Conservation (phyloP, 2,329 filamentous ascomycete genomes). For the Scleromitrula shiraiana region DNA sequence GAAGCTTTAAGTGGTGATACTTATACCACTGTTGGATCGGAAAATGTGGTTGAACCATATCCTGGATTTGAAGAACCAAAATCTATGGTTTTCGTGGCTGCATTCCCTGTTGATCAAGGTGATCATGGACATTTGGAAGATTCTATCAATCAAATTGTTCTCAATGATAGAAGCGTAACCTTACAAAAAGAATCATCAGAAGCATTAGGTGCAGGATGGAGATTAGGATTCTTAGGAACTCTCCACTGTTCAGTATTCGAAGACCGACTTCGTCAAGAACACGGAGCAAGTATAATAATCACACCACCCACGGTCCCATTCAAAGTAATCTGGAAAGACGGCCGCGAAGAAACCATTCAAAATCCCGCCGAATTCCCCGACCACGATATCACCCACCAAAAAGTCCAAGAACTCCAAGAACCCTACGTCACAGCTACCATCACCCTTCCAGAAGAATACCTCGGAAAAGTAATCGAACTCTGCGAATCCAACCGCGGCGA, state of each 20-base stretch:
- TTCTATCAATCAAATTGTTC: constrained; percentile 84
- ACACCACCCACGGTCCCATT: constrained; percentile 93
- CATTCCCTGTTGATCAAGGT: constrained; percentile 85
- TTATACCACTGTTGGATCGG: constrained; percentile 72
- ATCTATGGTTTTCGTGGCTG: constrained; percentile 97
- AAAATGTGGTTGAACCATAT: constrained; percentile 68
- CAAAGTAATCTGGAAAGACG: constrained; percentile 71
- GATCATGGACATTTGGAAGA: constrained; percentile 85
- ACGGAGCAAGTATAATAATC: constrained; percentile 91
- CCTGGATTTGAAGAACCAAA: constrained; percentile 96
- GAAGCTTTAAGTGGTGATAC: constrained; percentile 96
- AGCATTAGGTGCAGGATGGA: constrained; percentile 87
- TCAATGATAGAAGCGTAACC: constrained; percentile 93
- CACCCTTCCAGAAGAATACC: constrained; percentile 86
- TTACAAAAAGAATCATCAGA: constrained; percentile 92
- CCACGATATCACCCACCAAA: constrained; percentile 39
- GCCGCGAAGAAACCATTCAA: constrained; percentile 69
- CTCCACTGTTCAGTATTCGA: constrained; percentile 99
- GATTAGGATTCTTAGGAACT: constrained; percentile 90
- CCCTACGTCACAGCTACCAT: constrained; percentile 77
- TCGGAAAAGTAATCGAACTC: constrained; percentile 89
- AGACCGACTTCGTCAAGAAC: constrained; percentile 86
- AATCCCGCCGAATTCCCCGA: constrained; percentile 89
- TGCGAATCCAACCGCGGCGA: constrained; percentile 85
- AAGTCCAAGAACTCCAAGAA: constrained; percentile 57